Evolutionary conservation across 148 eudicot species (phyloP).

Genomic region (Diospyros kaki): DNA sequence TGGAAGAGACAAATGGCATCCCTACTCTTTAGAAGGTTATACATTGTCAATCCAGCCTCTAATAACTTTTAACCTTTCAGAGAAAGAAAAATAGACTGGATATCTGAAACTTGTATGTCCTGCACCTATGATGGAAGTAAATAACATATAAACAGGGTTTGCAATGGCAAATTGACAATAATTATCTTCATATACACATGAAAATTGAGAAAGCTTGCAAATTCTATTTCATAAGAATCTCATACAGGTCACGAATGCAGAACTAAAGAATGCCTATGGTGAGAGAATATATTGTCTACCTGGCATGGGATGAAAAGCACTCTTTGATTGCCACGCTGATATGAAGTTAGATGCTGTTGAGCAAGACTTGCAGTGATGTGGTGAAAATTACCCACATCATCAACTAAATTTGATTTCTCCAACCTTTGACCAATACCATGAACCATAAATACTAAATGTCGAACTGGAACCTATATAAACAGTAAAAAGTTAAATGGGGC

Average conservation of each 20-base stretch:
- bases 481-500: not conserved
- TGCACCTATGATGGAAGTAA: not conserved
- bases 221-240: not conserved
- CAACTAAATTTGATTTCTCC: constrained; percentile 90
- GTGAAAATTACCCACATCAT: constrained; percentile 82
- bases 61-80: not conserved
- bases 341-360: constrained; percentile 76
- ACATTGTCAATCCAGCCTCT: not conserved
- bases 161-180: not conserved
- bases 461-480: constrained; percentile 75
- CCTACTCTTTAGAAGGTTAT: not conserved
- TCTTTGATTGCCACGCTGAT: constrained; percentile 76
- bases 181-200: not conserved
- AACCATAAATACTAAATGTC: constrained; percentile 96
- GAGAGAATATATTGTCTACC: constrained; percentile 32
- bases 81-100: not conserved
- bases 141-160: not conserved
- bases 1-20: not conserved
- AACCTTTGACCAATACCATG: constrained; percentile 99
- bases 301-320: constrained; percentile 96
- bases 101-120: not conserved
- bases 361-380: constrained; percentile 74
- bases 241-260: not conserved
- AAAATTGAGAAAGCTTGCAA: too few species aligned
- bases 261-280: not conserved